Base-by-base conservation (phyloP, 257 asterid genomes). In the Solanum bukasovii region DNA sequence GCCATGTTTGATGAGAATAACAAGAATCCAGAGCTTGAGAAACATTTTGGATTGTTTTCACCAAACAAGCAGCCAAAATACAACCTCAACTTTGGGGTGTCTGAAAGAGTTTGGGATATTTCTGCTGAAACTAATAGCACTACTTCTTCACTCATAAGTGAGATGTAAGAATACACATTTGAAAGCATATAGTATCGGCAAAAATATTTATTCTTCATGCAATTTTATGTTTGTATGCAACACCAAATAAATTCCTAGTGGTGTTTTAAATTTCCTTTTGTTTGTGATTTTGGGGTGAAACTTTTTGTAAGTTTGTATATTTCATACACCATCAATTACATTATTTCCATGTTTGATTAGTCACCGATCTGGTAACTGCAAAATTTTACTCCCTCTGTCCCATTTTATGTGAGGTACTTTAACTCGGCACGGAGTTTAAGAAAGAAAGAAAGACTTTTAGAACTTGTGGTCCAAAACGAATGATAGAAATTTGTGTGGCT, bases 51-150 rank as follows among this genome's bases (percentile, higher is more conserved):
- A 31, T 16, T 71, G 40, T 71, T 71, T 71, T 71, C 40, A 1
- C 78, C 78, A 0, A 87, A 91, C 49, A 90, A 89, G 81, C 86
- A 85, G 23, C 91, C 87, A 14, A 90, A 90, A 73, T 92, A 92
- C 56, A 87, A 83, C 31, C 70, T 90, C 12, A 71, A 71, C n/a
- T 71, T 71, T 71, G 78, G 78, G 18, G 13, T 16, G 20, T 71
- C 75, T 68, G 37, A 29, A 0, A 68, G 37, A 68, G 37, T 13
- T 68, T 29, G 37, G 37, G 37, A 68, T 1, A 29, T 68, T 68
- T 65, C 75, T 27, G 37, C 21, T 29, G 75, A 68, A 6, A 46
- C 52, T 13, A 44, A 44, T 44, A 2, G 5, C 16, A 44, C 52
- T 44, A 16, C 20, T 70, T 29, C 77, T 14, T 13, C 56, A 0